Conservation (phyloP, 2,329 filamentous ascomycete genomes). For the Chalaropsis ovoidea region DNA sequence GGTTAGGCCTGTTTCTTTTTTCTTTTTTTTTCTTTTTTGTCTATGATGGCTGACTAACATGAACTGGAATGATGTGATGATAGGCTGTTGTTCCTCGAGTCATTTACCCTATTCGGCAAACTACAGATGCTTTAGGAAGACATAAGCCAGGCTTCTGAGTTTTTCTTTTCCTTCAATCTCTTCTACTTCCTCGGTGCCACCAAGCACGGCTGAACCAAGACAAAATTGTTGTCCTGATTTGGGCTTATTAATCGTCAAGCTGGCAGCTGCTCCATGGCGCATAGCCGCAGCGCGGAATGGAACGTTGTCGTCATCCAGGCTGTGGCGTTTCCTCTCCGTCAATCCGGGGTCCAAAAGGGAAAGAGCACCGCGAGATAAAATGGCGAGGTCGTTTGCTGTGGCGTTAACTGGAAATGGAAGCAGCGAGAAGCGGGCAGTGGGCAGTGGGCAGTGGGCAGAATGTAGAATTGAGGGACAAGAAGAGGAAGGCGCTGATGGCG, state of each 20-base stretch:
- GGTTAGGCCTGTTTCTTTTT: constrained; percentile 3
- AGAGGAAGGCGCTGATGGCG: background rate
- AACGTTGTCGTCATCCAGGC: background rate
- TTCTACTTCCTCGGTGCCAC: background rate
- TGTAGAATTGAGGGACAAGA: too few species aligned
- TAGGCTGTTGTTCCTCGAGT: background rate
- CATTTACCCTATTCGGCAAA: background rate
- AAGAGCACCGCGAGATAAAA: background rate
- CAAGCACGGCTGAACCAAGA: background rate
- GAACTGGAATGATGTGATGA: background rate
- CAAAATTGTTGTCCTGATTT: background rate
- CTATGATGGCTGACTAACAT: background rate
- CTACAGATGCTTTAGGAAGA: background rate
- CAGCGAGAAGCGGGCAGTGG: background rate
- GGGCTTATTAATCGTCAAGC: background rate
- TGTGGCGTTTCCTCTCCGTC: background rate
- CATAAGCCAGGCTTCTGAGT: background rate
- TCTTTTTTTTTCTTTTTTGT: background rate
- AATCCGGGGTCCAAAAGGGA: background rate
- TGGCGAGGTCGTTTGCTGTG: background rate
- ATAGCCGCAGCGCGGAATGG: background rate
- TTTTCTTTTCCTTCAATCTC: background rate
- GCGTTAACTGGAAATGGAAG: background rate
- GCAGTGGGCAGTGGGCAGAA: too few species aligned
- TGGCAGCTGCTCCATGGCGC: background rate